Conservation (phyloP, 2,329 filamentous ascomycete species). For the Trichoderma citrinoviride region DNA sequence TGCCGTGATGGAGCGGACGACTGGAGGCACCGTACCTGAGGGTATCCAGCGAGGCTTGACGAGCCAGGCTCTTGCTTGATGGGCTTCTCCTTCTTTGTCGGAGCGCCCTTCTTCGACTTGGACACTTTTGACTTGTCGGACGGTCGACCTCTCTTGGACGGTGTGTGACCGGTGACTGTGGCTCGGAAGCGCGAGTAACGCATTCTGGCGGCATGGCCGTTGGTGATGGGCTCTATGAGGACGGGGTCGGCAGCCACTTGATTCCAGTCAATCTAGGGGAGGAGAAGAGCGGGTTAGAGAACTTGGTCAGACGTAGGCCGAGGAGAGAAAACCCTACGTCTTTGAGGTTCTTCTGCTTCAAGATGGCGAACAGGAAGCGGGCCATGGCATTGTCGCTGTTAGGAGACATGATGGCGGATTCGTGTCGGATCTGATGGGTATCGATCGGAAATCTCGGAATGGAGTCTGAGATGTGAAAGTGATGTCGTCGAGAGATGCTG, state of each 20-base stretch:
- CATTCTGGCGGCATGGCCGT: constrained; percentile 61
- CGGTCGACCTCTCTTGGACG: constrained; percentile 46
- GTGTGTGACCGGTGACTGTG: constrained; percentile 47
- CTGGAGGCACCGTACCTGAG: not conserved
- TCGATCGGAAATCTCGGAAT: not conserved
- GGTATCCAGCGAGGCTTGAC: constrained; percentile 10
- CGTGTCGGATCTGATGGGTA: not conserved
- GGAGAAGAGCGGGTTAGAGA: constrained; percentile 21
- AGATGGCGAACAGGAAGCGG: constrained; percentile 57
- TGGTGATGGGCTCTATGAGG: constrained; percentile 53
- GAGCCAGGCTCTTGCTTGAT: constrained; percentile 42
- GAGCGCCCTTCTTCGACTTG: constrained; percentile 43
- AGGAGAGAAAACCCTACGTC: constrained; percentile 46
- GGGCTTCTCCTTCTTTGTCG: constrained; percentile 35
- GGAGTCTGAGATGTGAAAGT: not conserved
- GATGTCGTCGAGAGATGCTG: not conserved
- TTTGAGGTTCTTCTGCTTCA: constrained; percentile 59
- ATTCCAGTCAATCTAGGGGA: constrained; percentile 56
- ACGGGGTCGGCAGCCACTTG: constrained; percentile 55
- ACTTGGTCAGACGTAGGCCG: not conserved
- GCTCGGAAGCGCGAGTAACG: constrained; percentile 54
- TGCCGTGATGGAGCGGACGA: not conserved
- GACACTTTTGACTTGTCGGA: constrained; percentile 44
- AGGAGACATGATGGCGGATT: constrained; percentile 45
- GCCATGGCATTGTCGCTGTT: constrained; percentile 57